A percentile compares a stretch with the other conserved stretches of the same genome.
Conservation (phyloP, 306 rosid genomes). For the Quercus suber region DNA sequence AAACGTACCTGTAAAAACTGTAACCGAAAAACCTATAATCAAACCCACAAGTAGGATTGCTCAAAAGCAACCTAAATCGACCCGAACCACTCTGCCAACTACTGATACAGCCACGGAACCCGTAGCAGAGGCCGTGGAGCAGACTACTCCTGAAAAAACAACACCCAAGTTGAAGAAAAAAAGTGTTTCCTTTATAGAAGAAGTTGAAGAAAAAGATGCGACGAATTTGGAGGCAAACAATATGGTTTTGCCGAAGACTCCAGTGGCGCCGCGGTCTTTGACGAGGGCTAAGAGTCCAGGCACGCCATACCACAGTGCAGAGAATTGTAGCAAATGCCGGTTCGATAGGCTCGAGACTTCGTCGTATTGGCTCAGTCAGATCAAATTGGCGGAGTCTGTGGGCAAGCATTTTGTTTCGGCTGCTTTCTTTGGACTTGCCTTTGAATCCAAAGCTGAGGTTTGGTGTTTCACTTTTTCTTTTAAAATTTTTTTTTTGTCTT, state of each 20-base stretch:
- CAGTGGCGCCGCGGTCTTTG: background rate
- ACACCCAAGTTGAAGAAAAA: slow-evolving; percentile 18
- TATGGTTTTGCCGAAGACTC: slow-evolving; percentile 16
- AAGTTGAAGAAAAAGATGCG: background rate
- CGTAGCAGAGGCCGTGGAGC: too few relatives aligned
- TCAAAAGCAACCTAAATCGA: slow-evolving; percentile 14
- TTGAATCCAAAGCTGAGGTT: slow-evolving; percentile 26
- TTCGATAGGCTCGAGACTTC: slow-evolving; percentile 28
- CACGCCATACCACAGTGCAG: slow-evolving; percentile 26
- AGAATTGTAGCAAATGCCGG: slow-evolving; percentile 30
- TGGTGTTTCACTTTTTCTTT: background rate
- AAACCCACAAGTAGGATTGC: background rate
- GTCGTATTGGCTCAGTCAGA: slow-evolving; percentile 27
- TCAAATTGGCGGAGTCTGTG: slow-evolving; percentile 28
- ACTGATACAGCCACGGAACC: too few relatives aligned
- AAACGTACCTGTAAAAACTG: slow-evolving; percentile 4
- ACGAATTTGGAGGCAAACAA: background rate
- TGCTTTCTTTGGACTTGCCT: slow-evolving; percentile 32
- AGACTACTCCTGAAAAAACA: background rate
- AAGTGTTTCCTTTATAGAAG: background rate
- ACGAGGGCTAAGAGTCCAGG: slow-evolving; percentile 1
- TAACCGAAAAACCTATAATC: slow-evolving; percentile 3
- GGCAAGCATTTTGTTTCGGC: slow-evolving; percentile 33
- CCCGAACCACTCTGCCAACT: background rate
- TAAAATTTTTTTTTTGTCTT: too few relatives aligned